Conservation (phyloP, 768 basidiomycete genomes). For the Ramaria sp. region DNA sequence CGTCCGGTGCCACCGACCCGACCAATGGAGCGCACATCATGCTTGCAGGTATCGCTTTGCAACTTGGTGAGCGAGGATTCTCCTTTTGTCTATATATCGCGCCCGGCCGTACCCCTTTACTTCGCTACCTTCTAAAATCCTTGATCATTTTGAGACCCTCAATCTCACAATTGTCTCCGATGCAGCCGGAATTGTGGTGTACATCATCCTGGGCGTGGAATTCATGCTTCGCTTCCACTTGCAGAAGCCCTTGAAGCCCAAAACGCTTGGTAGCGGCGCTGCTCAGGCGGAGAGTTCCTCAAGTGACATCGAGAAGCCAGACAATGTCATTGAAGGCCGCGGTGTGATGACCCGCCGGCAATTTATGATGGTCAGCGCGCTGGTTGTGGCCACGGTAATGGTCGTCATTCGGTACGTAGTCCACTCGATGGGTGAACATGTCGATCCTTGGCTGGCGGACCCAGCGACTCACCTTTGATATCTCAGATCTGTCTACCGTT, state of each 20-base stretch:
- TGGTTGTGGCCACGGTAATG: constrained; percentile 26
- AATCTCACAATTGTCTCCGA: not conserved
- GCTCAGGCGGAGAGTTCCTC: not conserved
- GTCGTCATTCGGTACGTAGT: constrained; percentile 35
- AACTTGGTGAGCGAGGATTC: constrained; percentile 28
- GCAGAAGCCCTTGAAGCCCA: constrained; percentile 24
- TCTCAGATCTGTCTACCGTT: constrained; percentile 39
- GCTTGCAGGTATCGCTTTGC: constrained; percentile 54
- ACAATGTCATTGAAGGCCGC: not conserved
- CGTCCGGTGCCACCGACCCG: constrained; percentile 13
- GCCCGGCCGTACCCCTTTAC: too few species aligned
- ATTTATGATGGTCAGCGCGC: constrained; percentile 21
- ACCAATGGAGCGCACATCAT: constrained; percentile 33
- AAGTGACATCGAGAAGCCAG: not conserved
- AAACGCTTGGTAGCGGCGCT: not conserved
- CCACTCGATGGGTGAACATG: not conserved
- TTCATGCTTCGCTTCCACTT: constrained; percentile 32
- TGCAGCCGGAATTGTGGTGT: constrained; percentile 33
- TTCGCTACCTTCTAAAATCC: too few species aligned
- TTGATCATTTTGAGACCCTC: too few species aligned
- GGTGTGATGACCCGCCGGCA: not conserved
- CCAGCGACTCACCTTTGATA: not conserved
- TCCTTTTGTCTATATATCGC: too few species aligned
- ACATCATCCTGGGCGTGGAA: constrained; percentile 30
- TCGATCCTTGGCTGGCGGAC: not conserved